phyloP scores from a whole-genome alignment of 2,329 filamentous ascomycete genomes.

The Trichocomaceae sp. region DNA sequence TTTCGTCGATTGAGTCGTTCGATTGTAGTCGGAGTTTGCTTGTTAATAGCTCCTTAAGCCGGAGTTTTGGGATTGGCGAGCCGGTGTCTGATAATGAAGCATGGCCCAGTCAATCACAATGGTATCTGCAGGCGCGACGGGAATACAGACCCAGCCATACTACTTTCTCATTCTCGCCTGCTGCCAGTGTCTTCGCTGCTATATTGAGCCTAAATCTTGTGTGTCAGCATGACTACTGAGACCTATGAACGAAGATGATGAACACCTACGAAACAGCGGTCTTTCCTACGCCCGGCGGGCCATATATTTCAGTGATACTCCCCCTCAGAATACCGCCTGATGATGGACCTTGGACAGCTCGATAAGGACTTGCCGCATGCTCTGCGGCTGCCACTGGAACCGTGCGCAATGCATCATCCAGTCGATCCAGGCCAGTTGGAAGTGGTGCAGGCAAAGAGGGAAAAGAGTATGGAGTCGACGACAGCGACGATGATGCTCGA shows the following conservation, averaged over 20 bases:
- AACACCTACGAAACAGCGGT: conserved; percentile 66
- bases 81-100: conserved; percentile 38
- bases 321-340: conserved; percentile 62
- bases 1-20: neutral
- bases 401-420: conserved; percentile 36
- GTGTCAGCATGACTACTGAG: neutral
- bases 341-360: neutral
- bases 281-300: conserved; percentile 79
- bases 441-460: conserved; percentile 18
- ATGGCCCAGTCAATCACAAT: neutral
- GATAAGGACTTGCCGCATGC: neutral
- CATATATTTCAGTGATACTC: conserved; percentile 80
- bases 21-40: conserved; percentile 11
- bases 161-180: conserved; percentile 55
- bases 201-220: conserved; percentile 57
- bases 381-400: neutral
- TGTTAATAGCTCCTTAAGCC: conserved; percentile 45
- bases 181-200: conserved; percentile 55
- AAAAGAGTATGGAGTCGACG: neutral
- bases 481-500: conserved; percentile 17
- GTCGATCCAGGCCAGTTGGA: conserved; percentile 41
- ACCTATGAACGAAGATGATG: neutral
- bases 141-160: conserved; percentile 67
- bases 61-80: conserved; percentile 41
- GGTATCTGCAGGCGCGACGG: neutral